Evolutionary conservation across 1,284 basidiomycete genomes (phyloP).

Genomic region (Rhodotorula sp.): DNA sequence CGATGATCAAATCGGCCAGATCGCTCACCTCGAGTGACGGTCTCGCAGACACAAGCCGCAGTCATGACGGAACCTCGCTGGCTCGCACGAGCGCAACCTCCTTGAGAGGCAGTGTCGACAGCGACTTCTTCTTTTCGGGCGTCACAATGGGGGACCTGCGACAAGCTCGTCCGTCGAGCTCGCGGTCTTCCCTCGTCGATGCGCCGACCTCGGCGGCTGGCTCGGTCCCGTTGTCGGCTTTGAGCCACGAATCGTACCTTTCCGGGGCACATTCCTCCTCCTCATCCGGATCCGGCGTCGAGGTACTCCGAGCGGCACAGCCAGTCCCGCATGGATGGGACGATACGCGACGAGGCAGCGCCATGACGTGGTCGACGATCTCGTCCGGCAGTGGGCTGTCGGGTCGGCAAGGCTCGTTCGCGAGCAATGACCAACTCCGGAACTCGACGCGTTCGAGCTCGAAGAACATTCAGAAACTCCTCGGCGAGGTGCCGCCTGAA

Average conservation of each 20-base stretch:
- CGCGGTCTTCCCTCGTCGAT: not conserved
- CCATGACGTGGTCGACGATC: slow-evolving; percentile 23
- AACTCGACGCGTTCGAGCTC: slow-evolving; percentile 23
- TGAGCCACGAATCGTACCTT: not conserved
- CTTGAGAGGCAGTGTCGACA: slow-evolving; percentile 28
- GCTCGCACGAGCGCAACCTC: slow-evolving; percentile 19
- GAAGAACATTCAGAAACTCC: slow-evolving; percentile 67
- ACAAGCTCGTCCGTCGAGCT: not conserved
- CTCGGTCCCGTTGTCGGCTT: not conserved
- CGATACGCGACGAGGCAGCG: slow-evolving; percentile 22
- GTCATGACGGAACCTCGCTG: not conserved
- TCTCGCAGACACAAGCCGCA: slow-evolving; percentile 14
- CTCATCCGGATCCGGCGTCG: slow-evolving; percentile 1
- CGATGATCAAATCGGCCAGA: slow-evolving; percentile 1
- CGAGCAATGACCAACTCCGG: not conserved
- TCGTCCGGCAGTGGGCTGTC: not conserved
- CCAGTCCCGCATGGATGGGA: slow-evolving; percentile 24
- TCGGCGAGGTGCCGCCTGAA: slow-evolving; percentile 56
- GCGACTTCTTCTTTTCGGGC: slow-evolving; percentile 40
- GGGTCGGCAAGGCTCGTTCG: not conserved
- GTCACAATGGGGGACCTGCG: not conserved
- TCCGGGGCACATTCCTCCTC: not conserved
- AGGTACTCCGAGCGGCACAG: not conserved
- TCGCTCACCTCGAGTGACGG: not conserved
- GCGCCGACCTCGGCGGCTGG: not conserved